Conservation (phyloP, 352 stramenopile species). For the Globisporangium irregulare region DNA sequence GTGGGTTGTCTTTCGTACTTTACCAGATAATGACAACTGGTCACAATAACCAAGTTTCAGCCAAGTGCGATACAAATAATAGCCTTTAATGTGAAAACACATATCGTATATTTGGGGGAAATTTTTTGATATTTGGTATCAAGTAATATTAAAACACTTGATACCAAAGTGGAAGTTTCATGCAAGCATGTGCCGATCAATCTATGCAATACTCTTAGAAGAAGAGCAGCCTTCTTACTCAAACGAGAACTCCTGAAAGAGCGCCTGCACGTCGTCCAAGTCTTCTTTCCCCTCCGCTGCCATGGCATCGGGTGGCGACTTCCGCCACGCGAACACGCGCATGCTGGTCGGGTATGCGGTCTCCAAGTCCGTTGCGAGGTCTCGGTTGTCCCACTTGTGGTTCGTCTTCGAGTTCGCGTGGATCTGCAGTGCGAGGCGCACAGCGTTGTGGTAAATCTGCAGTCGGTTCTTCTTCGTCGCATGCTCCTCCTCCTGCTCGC, state of each 20-base stretch:
- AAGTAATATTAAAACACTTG: too few species aligned
- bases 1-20: neutral
- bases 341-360: constrained; percentile 15
- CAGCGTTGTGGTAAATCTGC: constrained; percentile 45
- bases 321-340: constrained; percentile 19
- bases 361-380: constrained; percentile 4
- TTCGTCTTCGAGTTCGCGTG: constrained; percentile 44
- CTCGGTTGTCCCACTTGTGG: constrained; percentile 27
- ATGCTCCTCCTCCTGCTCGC: constrained; percentile 10
- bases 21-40: neutral
- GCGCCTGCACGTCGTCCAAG: neutral
- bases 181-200: neutral
- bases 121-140: too few species aligned
- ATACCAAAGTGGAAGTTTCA: neutral
- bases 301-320: neutral
- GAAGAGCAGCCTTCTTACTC: neutral
- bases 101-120: too few species aligned
- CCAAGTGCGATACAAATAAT: too few species aligned
- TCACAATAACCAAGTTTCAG: too few species aligned
- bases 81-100: too few species aligned
- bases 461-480: constrained; percentile 26
- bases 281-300: neutral
- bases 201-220: neutral
- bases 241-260: constrained; percentile 17
- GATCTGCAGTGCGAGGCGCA: constrained; percentile 43